Percentiles rank a stretch among this genome's conserved stretches.
These are phyloP conservation scores for Neurospora sp. DNA, from an alignment of 495 filamentous ascomycete species.

Conservation along the genomic window DNA sequence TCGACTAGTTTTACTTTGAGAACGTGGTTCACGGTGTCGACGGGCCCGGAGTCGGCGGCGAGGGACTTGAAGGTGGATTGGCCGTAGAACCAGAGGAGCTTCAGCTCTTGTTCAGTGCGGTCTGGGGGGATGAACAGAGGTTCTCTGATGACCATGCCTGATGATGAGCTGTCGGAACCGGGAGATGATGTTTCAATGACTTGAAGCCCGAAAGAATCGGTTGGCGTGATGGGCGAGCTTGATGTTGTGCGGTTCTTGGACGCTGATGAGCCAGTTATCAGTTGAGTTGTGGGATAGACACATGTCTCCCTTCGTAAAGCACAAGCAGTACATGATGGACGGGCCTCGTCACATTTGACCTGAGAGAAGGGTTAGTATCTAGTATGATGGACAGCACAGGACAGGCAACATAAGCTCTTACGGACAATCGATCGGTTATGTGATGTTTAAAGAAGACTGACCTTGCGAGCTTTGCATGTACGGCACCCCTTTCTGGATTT, in stretches of 20 bases:
- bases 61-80: slow-evolving; percentile 27
- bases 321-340: slow-evolving; percentile 38
- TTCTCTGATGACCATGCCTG: slow-evolving; percentile 18
- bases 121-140: slow-evolving; percentile 26
- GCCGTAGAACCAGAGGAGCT: slow-evolving; percentile 35
- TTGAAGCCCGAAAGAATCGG: not conserved
- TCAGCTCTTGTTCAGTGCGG: slow-evolving; percentile 26
- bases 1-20: slow-evolving; percentile 35
- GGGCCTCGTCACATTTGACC: slow-evolving; percentile 41
- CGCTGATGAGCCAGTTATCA: slow-evolving; percentile 4
- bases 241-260: not conserved
- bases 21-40: slow-evolving; percentile 23
- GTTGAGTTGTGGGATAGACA: slow-evolving; percentile 21
- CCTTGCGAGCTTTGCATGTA: slow-evolving; percentile 35
- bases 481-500: slow-evolving; percentile 44
- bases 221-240: not conserved
- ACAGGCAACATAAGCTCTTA: not conserved
- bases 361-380: slow-evolving; percentile 1
- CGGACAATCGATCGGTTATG: not conserved
- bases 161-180: not conserved
- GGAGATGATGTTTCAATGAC: slow-evolving; percentile 6
- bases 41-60: slow-evolving; percentile 21
- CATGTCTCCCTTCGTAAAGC: slow-evolving; percentile 33
- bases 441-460: not conserved
- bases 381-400: not conserved